A percentile compares a stretch with the other conserved stretches of the same genome.
Conservation (phyloP, 345 rosid genomes). For the Eutrema yunnanense region DNA sequence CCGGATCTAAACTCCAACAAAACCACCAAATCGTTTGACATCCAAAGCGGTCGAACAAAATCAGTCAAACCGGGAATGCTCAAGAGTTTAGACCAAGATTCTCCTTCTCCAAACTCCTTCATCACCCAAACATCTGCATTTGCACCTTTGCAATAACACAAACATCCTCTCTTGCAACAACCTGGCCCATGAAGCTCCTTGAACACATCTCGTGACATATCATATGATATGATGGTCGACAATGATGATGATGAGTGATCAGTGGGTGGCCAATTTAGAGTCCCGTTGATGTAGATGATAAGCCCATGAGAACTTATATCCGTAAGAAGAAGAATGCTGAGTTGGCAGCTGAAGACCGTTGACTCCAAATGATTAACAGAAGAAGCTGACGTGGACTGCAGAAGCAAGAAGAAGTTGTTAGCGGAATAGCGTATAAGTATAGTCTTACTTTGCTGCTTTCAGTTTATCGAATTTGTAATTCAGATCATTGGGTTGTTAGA, state of each 20-base stretch:
- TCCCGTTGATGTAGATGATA: constrained; percentile 27
- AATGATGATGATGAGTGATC: neutral
- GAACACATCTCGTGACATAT: constrained; percentile 26
- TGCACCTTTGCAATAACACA: constrained; percentile 8
- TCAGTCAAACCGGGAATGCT: constrained; percentile 24
- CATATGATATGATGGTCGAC: constrained; percentile 24
- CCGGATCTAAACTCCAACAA: constrained; percentile 33
- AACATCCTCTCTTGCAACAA: constrained; percentile 22
- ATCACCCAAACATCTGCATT: constrained; percentile 31
- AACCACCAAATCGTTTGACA: constrained; percentile 21
- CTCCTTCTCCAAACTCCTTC: constrained; percentile 24
- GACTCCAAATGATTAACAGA: no score
- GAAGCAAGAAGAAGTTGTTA: no score
- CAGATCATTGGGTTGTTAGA: no score
- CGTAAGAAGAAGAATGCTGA: no score
- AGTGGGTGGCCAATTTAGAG: constrained; percentile 31
- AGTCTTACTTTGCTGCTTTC: no score
- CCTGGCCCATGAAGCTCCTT: constrained; percentile 5
- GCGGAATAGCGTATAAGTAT: no score
- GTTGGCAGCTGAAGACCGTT: no score
- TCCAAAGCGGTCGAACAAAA: constrained; percentile 17
- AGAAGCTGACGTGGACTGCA: no score
- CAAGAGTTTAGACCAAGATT: constrained; percentile 25
- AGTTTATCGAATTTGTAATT: no score
- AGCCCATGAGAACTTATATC: no score